Conservation (phyloP, 2,329 filamentous ascomycete species). For the Verticillium nonalfalfae region DNA sequence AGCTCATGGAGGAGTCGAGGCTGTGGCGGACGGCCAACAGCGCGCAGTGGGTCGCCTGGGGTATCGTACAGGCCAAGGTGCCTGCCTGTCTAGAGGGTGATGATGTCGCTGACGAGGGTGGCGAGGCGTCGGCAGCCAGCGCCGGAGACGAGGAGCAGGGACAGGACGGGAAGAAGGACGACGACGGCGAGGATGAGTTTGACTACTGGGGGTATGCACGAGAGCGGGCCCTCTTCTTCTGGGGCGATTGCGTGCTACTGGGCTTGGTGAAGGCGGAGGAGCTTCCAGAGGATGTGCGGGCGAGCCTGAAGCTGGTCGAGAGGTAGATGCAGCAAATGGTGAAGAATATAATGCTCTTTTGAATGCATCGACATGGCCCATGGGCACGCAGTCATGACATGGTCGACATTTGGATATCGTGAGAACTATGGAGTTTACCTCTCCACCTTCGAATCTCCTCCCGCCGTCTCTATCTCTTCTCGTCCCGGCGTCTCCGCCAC, state of each 20-base stretch:
- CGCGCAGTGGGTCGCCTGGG: constrained; percentile 92
- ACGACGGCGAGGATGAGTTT: constrained; percentile 67
- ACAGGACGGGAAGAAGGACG: constrained; percentile 32
- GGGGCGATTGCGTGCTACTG: constrained; percentile 78
- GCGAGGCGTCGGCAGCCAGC: constrained; percentile 5
- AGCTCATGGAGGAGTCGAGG: constrained; percentile 69
- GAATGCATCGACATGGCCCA: neutral
- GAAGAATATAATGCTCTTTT: neutral
- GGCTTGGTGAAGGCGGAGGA: constrained; percentile 72
- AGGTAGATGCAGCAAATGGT: constrained; percentile 34
- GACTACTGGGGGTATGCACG: constrained; percentile 91
- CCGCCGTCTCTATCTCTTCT: too few species aligned
- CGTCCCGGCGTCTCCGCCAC: too few species aligned
- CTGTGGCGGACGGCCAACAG: constrained; percentile 86
- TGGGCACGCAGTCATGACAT: too few species aligned
- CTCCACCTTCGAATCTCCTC: too few species aligned
- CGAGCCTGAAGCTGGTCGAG: constrained; percentile 63
- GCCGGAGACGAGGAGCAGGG: constrained; percentile 16
- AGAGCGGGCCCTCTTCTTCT: constrained; percentile 87
- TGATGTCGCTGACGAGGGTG: constrained; percentile 35
- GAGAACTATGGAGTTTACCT: too few species aligned
- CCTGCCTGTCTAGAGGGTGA: constrained; percentile 49
- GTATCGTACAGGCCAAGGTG: constrained; percentile 88
- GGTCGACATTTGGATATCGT: too few species aligned
- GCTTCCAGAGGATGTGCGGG: constrained; percentile 60